These are phyloP conservation scores for Chenopodium album DNA, from an alignment of 148 eudicot genomes.

Conservation along the genomic window DNA sequence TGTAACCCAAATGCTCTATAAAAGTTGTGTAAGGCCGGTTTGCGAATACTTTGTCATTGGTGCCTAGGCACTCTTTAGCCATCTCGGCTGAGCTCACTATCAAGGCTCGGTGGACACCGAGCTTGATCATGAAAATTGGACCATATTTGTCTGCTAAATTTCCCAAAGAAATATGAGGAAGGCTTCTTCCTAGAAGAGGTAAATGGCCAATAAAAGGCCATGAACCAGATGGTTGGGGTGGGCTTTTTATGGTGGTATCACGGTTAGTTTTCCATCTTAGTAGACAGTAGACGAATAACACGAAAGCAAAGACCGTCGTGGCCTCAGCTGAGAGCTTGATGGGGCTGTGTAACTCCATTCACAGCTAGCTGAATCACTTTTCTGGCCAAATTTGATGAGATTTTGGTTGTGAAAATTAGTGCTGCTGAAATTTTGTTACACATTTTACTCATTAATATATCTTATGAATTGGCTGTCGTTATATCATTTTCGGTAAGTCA, in stretches of 20 bases:
- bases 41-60: constrained; percentile 36
- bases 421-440: too few relatives aligned
- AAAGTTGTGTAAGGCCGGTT: constrained; percentile 27
- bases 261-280: background rate
- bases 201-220: constrained; percentile 23
- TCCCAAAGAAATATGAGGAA: constrained; percentile 17
- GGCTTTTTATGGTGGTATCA: background rate
- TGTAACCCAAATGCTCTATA: constrained; percentile 27
- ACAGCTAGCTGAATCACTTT: too few relatives aligned
- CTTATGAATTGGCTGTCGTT: too few relatives aligned
- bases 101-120: constrained; percentile 2
- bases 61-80: constrained; percentile 42
- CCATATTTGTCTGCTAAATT: constrained; percentile 39
- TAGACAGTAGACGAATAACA: background rate
- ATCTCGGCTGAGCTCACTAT: constrained; percentile 40
- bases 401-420: too few relatives aligned
- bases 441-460: too few relatives aligned
- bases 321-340: background rate
- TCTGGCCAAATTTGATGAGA: too few relatives aligned
- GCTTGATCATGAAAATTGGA: constrained; percentile 22
- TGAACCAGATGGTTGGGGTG: constrained; percentile 5
- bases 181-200: constrained; percentile 15
- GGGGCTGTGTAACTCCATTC: background rate
- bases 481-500: too few relatives aligned
- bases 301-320: background rate